A percentile compares a stretch with the other conserved stretches of the same genome.
These are phyloP conservation scores for Cadophora sp. DNA, from an alignment of 2,329 filamentous ascomycete species.

Conservation along the genomic window DNA sequence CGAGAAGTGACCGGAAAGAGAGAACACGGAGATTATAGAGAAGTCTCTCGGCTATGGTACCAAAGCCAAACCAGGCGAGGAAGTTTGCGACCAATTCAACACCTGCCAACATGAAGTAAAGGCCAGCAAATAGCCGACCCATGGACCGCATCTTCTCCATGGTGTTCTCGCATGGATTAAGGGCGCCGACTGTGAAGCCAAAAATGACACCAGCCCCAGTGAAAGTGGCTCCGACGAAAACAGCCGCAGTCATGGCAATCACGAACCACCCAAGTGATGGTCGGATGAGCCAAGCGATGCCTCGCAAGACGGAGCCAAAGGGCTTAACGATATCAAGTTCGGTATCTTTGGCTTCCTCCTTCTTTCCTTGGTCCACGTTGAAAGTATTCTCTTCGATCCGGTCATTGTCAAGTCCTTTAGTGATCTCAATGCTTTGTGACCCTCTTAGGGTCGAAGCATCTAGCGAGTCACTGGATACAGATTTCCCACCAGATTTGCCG, in stretches of 20 bases:
- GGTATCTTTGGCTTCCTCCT: not conserved
- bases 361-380: not conserved
- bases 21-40: slow-evolving; percentile 59
- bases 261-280: slow-evolving; percentile 7
- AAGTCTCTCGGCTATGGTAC: slow-evolving; percentile 66
- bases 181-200: slow-evolving; percentile 10
- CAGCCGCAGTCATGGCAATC: slow-evolving; percentile 6
- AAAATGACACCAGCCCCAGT: slow-evolving; percentile 15
- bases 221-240: slow-evolving; percentile 14
- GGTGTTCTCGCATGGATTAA: slow-evolving; percentile 6
- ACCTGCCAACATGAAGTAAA: slow-evolving; percentile 16
- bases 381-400: not conserved
- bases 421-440: not conserved
- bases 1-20: slow-evolving; percentile 68
- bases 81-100: slow-evolving; percentile 10
- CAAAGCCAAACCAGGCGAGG: slow-evolving; percentile 52
- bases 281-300: slow-evolving; percentile 3
- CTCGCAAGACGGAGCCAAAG: slow-evolving; percentile 7
- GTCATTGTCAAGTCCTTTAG: not conserved
- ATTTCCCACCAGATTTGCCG: slow-evolving; percentile 23
- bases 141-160: slow-evolving; percentile 7
- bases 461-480: slow-evolving; percentile 13
- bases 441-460: slow-evolving; percentile 20
- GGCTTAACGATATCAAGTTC: slow-evolving; percentile 4
- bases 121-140: slow-evolving; percentile 8